These are phyloP conservation scores for Elsinoe arachidis DNA, from an alignment of 2,329 filamentous ascomycete species.

Conservation along the genomic window DNA sequence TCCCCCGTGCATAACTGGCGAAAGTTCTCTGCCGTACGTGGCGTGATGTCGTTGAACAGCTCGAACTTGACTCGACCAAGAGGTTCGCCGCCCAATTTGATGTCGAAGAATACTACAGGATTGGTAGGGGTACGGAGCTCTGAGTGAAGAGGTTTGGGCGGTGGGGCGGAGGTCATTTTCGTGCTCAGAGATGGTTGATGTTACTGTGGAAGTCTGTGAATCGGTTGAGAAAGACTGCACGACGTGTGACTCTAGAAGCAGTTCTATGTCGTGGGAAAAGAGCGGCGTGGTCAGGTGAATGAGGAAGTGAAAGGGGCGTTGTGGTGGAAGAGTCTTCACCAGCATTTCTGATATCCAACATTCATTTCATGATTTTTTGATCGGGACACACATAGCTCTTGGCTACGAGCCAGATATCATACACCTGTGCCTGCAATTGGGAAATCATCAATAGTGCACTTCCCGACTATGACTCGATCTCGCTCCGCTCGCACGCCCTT, in stretches of 20 bases:
- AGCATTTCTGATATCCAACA: too few species aligned
- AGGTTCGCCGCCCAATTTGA: conserved; percentile 73
- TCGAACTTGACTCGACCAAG: conserved; percentile 84
- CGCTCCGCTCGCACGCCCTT: not conserved
- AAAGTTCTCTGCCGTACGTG: conserved; percentile 88
- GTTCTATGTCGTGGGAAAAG: not conserved
- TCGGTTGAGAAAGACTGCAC: not conserved
- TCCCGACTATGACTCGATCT: not conserved
- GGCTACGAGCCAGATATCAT: too few species aligned
- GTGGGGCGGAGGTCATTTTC: not conserved
- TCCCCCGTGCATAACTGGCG: conserved; percentile 95
- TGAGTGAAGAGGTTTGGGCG: conserved; percentile 2
- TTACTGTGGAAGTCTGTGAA: too few species aligned
- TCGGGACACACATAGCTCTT: not conserved
- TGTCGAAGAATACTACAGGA: conserved; percentile 63
- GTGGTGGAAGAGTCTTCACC: not conserved
- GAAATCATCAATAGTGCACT: not conserved
- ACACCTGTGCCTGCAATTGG: not conserved
- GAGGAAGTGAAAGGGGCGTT: not conserved
- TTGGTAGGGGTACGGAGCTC: conserved; percentile 25
- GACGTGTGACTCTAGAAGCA: not conserved
- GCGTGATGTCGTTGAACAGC: conserved; percentile 71
- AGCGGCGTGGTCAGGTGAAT: not conserved
- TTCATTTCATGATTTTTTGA: too few species aligned
- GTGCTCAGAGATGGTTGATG: not conserved